phyloP scores from a whole-genome alignment of 1,284 basidiomycete genomes.

The Trichosporon faecale region DNA sequence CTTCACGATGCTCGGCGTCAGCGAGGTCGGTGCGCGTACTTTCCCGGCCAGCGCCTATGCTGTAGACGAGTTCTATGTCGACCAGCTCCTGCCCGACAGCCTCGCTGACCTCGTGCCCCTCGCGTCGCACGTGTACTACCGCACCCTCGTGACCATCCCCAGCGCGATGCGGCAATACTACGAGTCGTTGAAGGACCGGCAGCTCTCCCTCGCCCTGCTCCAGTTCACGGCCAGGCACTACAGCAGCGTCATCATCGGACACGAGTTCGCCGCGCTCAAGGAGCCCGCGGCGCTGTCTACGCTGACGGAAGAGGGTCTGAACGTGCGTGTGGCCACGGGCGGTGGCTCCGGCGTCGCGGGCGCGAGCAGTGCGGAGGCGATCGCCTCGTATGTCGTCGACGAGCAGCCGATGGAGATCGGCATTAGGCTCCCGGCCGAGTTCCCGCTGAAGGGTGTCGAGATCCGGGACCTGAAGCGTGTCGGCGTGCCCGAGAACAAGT shows the following conservation, averaged over 20 bases:
- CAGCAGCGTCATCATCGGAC: constrained; percentile 80
- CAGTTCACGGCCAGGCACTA: constrained; percentile 81
- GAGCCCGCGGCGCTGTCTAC: constrained; percentile 62
- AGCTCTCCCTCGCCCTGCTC: constrained; percentile 71
- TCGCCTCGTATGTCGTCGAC: constrained; percentile 73
- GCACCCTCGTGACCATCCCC: constrained; percentile 73
- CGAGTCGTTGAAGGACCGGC: constrained; percentile 80
- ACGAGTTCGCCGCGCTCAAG: constrained; percentile 76
- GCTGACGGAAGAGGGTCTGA: constrained; percentile 75
- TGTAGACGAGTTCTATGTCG: constrained; percentile 78
- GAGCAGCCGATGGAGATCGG: constrained; percentile 92
- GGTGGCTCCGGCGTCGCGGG: constrained; percentile 73
- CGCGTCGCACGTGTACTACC: constrained; percentile 84
- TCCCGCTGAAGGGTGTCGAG: constrained; percentile 85
- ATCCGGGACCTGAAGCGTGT: constrained; percentile 80
- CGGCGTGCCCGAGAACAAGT: constrained; percentile 83
- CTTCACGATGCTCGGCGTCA: constrained; percentile 62
- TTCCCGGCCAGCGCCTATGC: constrained; percentile 64
- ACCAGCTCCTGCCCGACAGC: constrained; percentile 60
- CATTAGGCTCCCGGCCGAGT: constrained; percentile 81
- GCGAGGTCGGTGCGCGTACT: constrained; percentile 50
- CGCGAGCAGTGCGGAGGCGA: constrained; percentile 46
- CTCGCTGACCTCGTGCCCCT: constrained; percentile 61
- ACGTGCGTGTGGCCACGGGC: constrained; percentile 65
- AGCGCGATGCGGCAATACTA: constrained; percentile 83